These are phyloP conservation scores for Kwoniella sp. DNA, from an alignment of 768 basidiomycete species.

Conservation along the genomic window DNA sequence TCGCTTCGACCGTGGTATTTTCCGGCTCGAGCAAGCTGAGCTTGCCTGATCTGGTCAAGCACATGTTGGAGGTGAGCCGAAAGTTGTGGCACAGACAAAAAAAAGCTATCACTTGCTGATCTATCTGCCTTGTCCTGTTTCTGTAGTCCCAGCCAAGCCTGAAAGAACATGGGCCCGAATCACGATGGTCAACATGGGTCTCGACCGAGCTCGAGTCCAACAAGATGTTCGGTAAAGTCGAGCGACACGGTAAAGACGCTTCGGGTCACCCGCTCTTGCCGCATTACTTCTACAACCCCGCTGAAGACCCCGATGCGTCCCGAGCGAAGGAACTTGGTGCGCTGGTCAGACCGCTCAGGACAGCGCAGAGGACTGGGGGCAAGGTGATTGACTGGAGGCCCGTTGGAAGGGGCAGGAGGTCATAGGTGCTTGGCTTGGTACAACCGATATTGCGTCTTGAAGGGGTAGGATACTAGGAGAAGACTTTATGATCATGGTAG, in stretches of 20 bases:
- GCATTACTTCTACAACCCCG: constrained; percentile 55
- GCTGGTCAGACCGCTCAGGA: constrained; percentile 49
- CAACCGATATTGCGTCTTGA: too few relatives aligned
- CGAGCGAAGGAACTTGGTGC: constrained; percentile 51
- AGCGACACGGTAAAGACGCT: constrained; percentile 54
- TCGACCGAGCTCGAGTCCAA: constrained; percentile 33
- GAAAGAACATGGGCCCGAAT: constrained; percentile 41
- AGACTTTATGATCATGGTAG: too few relatives aligned
- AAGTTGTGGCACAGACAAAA: too few relatives aligned
- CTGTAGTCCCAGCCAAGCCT: constrained; percentile 51
- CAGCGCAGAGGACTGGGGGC: constrained; percentile 50
- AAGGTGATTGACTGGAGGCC: constrained; percentile 56
- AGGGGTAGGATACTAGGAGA: too few relatives aligned
- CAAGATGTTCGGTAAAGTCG: constrained; percentile 54
- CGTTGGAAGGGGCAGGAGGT: constrained; percentile 46
- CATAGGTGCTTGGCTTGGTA: constrained; percentile 2
- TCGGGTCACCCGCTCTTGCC: constrained; percentile 55
- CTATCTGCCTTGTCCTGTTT: not conserved
- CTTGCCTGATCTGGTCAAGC: constrained; percentile 54
- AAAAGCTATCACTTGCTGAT: not conserved
- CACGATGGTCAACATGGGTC: constrained; percentile 44
- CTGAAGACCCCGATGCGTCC: constrained; percentile 47
- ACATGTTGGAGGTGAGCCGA: constrained; percentile 53
- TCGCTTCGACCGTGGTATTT: constrained; percentile 53
- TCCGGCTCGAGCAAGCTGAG: constrained; percentile 50